Base-by-base conservation (phyloP, 2,329 filamentous ascomycete species). In the Ceratocystis cubensis region DNA sequence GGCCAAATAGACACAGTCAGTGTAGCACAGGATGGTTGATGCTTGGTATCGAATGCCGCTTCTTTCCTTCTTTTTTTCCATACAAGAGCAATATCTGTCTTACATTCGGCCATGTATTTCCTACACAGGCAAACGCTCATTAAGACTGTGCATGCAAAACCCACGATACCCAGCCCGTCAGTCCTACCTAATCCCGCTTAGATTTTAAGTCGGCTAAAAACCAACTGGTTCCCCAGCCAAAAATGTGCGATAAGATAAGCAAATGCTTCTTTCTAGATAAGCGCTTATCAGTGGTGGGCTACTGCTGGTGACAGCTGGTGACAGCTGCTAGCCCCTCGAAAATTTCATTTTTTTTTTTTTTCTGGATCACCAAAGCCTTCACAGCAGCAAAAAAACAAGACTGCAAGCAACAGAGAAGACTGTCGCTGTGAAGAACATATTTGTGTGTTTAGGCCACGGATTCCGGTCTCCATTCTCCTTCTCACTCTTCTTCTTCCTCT, bases 211-310 rank as follows among this genome's bases (percentile, higher is more conserved):
- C 10, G 33, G 33, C 33, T 37, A 37, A 5, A 13, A 13, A 5
- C 37, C 13, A 41, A 13, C 46, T 6, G 46, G 50, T 37, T 59
- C 41, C 46, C 7, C 28, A n/a, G 30, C 20, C 46, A 62, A 68
- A 68, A 65, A 37, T 61, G 25, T 44, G 22, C 17, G 67, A 68
- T 68, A 66, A 66, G 67, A 68, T 66, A 68, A 64, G 50, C n/a
- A 20, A 28, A 13, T 25, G 20, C 22, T 22, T 41, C 20, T 17
- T n/a, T 20, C 25, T n/a, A 30, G 64, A 68, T 64, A 66, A 68
- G 63, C 4, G 10, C 50, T 68, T 68, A 66, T 66, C 64, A 45
- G 22, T 37, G 3, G 13, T 28, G 5, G 37, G 15, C 22, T 8
- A 17, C 15, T n/a, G 53, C 61, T 45, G 44, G 0, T 17, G 17